Evolutionary conservation across 495 filamentous ascomycete genomes (phyloP), one percentile per base, ranked within the genome.

Genomic region (Barbatosphaeria neglecta): DNA sequence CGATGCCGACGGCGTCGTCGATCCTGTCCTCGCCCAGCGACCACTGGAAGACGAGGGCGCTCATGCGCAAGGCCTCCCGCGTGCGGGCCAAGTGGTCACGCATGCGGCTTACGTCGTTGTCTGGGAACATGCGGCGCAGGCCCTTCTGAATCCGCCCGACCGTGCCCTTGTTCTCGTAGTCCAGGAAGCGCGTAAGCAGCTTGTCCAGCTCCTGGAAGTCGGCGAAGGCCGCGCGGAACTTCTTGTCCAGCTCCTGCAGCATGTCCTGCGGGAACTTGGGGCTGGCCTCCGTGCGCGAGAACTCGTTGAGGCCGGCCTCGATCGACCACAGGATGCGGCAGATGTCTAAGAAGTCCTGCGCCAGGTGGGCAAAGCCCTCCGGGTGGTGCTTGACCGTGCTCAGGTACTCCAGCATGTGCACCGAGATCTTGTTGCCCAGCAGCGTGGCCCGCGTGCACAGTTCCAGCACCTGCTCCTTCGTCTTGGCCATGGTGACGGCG

Each of bases 361-460:
- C 69, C 5, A 77, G 58, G n/a, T 66, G 57, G 39, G 68, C 62
- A 53, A 76, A 73, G 19, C 69, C 67, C 43, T 63, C 50, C 0
- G 66, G 64, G 23, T 64, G 62, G 18, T 64, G 54, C 38, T 71
- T 65, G 25, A 62, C 62, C 6, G 70, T 67, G 37, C 65, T 74
- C 18, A 78, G 63, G 49, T 74, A 76, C 49, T 78, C 73, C 35
- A 78, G 67, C 64, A 76, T 73, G 49, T 68, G 75, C 17, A 78
- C 67, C 1, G 75, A 67, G 49, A 75, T 72, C 45, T 64, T 64
- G 51, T 78, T 74, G 40, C 71, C 72, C 7, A 64, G 58, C 15
- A 57, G 53, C 4, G 66, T 69, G 6, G 62, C 57, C 52, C 58
- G 62, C 25, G 63, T 59, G 50, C 64, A 68, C 24, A 52, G 42